These are phyloP conservation scores for Heterobasidion parviporum DNA, from an alignment of 1,284 basidiomycete species.

Conservation along the genomic window DNA sequence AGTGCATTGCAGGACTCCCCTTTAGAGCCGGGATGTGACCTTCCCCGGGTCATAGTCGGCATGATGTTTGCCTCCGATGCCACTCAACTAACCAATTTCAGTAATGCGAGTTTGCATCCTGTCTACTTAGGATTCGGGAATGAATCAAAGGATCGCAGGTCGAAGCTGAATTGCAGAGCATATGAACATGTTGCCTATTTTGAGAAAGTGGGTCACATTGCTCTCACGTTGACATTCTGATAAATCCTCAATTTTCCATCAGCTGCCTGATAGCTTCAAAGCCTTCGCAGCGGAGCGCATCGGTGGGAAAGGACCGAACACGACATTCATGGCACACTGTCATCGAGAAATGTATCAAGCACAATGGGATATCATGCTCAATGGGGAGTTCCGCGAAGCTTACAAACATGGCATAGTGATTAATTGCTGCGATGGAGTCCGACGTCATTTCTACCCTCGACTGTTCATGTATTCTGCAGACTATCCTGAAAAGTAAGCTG, in stretches of 20 bases:
- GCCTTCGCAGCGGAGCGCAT: neutral
- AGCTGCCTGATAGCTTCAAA: constrained; percentile 1
- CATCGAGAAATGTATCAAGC: neutral
- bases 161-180: constrained; percentile 10
- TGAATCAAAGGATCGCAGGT: constrained; percentile 18
- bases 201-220: neutral
- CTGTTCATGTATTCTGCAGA: constrained; percentile 2
- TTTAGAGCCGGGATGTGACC: constrained; percentile 10
- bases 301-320: neutral
- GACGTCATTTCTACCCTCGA: neutral
- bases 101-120: constrained; percentile 14
- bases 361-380: neutral
- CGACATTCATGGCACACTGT: neutral
- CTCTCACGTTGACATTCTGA: neutral
- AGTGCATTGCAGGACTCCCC: neutral
- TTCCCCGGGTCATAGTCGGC: constrained; percentile 12
- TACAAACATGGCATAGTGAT: neutral
- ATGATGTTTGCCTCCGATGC: constrained; percentile 17
- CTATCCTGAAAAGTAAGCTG: constrained; percentile 5
- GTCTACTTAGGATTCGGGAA: constrained; percentile 7
- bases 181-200: neutral
- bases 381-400: neutral
- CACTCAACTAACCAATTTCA: constrained; percentile 15
- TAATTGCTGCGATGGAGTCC: neutral
- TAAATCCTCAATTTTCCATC: neutral